These are phyloP conservation scores for Sporisorium iseilematis-ciliati DNA, from an alignment of 1,284 basidiomycete species.

Conservation along the genomic window DNA sequence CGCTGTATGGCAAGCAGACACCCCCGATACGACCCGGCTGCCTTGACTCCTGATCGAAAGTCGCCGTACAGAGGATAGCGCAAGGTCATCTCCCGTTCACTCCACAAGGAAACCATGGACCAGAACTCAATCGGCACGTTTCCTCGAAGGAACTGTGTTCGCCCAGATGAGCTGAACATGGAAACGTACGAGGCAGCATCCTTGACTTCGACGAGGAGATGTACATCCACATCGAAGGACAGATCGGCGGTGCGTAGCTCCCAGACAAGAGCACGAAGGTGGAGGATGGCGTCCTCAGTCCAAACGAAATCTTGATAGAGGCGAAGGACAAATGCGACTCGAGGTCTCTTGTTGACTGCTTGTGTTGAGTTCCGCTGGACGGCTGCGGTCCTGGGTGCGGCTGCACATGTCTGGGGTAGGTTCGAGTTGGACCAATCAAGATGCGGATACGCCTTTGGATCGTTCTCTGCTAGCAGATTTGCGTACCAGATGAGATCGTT, in stretches of 20 bases:
- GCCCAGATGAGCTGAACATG: slow-evolving; percentile 22
- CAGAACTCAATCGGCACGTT: slow-evolving; percentile 32
- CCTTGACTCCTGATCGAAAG: slow-evolving; percentile 21
- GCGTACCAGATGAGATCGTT: slow-evolving; percentile 27
- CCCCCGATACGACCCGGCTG: slow-evolving; percentile 33
- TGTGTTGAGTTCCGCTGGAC: background rate
- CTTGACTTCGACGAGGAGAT: slow-evolving; percentile 32
- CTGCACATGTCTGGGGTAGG: background rate
- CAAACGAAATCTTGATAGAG: slow-evolving; percentile 21
- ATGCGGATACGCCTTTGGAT: slow-evolving; percentile 1
- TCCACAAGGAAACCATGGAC: slow-evolving; percentile 26
- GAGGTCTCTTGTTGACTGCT: background rate
- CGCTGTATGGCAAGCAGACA: slow-evolving; percentile 29
- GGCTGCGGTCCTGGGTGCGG: background rate
- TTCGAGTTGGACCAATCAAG: slow-evolving; percentile 12
- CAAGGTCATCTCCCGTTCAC: slow-evolving; percentile 17
- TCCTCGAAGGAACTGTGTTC: slow-evolving; percentile 23
- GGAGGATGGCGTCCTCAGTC: slow-evolving; percentile 18
- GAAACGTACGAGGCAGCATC: slow-evolving; percentile 13
- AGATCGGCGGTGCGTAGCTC: slow-evolving; percentile 21
- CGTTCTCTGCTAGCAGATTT: slow-evolving; percentile 22
- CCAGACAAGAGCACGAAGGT: slow-evolving; percentile 32
- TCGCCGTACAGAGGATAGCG: slow-evolving; percentile 30
- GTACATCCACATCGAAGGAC: slow-evolving; percentile 19
- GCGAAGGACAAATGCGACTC: slow-evolving; percentile 25